Percentiles rank a stretch among this genome's conserved stretches.
Evolutionary conservation across 2,329 filamentous ascomycete species (phyloP).

Genomic region (Sarocladiaceae sp.): DNA sequence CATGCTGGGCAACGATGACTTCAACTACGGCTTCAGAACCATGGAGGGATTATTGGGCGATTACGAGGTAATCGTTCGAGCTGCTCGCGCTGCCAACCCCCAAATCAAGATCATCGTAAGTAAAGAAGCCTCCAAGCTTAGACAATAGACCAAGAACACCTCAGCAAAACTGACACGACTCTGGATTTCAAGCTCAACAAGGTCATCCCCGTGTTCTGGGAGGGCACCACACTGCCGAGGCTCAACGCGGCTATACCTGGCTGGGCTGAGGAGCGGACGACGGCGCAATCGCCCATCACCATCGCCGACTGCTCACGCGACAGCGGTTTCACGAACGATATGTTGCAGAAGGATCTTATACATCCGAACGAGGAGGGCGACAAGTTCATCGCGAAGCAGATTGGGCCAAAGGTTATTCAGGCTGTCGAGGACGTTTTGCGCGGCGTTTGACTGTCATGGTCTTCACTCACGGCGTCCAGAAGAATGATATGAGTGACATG

Average conservation of each 20-base stretch:
- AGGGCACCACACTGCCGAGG: constrained; percentile 19
- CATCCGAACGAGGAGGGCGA: constrained; percentile 31
- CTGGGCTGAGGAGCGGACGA: constrained; percentile 29
- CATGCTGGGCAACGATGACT: constrained; percentile 40
- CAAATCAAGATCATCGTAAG: constrained; percentile 34
- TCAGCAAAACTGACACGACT: too few species aligned
- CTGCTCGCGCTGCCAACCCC: constrained; percentile 27
- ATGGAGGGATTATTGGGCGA: too few species aligned
- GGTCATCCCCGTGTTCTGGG: constrained; percentile 11
- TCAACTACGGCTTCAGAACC: constrained; percentile 21
- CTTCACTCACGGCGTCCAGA: too few species aligned
- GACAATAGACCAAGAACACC: too few species aligned
- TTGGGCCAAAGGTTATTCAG: constrained; percentile 26
- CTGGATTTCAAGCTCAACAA: background rate
- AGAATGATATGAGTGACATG: too few species aligned
- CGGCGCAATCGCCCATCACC: constrained; percentile 30
- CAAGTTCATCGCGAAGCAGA: constrained; percentile 22
- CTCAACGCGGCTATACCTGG: constrained; percentile 30
- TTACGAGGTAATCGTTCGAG: too few species aligned
- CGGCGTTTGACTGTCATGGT: too few species aligned
- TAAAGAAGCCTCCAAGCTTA: too few species aligned
- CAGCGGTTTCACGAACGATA: constrained; percentile 23
- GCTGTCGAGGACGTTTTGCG: constrained; percentile 21
- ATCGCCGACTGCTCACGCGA: constrained; percentile 30
- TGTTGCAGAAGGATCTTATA: constrained; percentile 30